Evolutionary conservation across 768 basidiomycete genomes (phyloP), one percentile per base, ranked within the genome.

Genomic region (Amanita muscaria): DNA sequence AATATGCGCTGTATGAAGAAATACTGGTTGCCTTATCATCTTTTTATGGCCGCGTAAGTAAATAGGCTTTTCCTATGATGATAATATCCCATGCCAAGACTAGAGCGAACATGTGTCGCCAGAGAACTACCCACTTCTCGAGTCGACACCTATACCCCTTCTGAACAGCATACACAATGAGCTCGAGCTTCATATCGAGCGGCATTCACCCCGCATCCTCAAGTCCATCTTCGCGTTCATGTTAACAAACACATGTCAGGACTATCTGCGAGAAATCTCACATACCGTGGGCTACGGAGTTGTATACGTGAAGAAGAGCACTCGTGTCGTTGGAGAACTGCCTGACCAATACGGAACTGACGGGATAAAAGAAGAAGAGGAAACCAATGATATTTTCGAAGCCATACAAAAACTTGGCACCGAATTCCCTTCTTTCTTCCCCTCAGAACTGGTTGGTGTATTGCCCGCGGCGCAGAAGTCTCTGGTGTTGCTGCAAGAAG

Each of bases 401-500:
- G 56, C 63, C 47, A 53, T 64, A 48, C 56, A 64, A 51, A 35
- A 57, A 39, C 49, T 64, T n/a, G 65, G 66, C 30, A 63, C 66
- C 3, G 58, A 61, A 5, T 81, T 79, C 51, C 88, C 88, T 0
- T 59, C 60, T 3, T 90, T 91, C 59, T 74, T 90, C 47, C 72
- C 76, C 3, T 50, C 52, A 4, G 65, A 65, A 10, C 59, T 83
- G 22, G 61, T 73, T 5, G 65, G 71, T 35, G 66, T 75, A 5
- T 61, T 90, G 3, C 72, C 77, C 10, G 73, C 75, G 3, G 86
- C 86, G 1, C 76, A 76, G 49, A 80, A 76, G 52, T 89, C 88
- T 0, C 60, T 90, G 8, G 67, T 72, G 22, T 61, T 91, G 3
- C 68, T 90, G 0, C 69, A 68, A 38, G 71, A 70, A 8, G 85